These are phyloP conservation scores for Angophora floribunda DNA, from an alignment of 345 rosid species.

Conservation along the genomic window DNA sequence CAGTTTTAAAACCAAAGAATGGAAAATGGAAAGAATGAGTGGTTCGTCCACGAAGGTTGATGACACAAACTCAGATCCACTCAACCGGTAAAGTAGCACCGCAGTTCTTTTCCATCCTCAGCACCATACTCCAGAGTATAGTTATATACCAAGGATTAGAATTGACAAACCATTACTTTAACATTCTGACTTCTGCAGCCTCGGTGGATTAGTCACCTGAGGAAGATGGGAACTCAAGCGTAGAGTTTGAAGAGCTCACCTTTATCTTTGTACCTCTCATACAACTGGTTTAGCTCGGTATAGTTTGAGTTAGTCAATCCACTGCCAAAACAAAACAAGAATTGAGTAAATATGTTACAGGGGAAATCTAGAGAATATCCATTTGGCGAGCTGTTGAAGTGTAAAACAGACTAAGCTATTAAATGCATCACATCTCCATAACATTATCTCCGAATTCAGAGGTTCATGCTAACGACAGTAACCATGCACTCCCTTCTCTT, in stretches of 20 bases:
- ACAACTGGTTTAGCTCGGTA: conserved; percentile 57
- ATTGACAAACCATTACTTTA: neutral
- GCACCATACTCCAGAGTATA: neutral
- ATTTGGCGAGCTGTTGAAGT: neutral
- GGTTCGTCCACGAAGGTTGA: neutral
- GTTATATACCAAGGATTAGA: neutral
- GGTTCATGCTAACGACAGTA: neutral
- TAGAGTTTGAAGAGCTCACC: conserved; percentile 27
- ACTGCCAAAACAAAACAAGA: conserved; percentile 24
- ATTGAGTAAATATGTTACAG: neutral
- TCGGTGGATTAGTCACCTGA: neutral
- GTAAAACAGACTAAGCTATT: neutral
- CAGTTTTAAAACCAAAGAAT: neutral
- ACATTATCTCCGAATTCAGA: neutral
- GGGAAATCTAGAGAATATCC: neutral
- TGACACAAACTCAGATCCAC: neutral
- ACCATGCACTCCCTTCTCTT: neutral
- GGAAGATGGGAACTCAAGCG: neutral
- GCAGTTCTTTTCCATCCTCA: neutral
- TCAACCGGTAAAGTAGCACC: neutral
- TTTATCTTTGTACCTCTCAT: conserved; percentile 69
- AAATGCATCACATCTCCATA: neutral
- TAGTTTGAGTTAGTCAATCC: conserved; percentile 90
- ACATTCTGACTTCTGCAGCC: neutral
- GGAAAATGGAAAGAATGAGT: neutral